phyloP scores from a whole-genome alignment of 139 green algal species.

The Closterium sp. region DNA sequence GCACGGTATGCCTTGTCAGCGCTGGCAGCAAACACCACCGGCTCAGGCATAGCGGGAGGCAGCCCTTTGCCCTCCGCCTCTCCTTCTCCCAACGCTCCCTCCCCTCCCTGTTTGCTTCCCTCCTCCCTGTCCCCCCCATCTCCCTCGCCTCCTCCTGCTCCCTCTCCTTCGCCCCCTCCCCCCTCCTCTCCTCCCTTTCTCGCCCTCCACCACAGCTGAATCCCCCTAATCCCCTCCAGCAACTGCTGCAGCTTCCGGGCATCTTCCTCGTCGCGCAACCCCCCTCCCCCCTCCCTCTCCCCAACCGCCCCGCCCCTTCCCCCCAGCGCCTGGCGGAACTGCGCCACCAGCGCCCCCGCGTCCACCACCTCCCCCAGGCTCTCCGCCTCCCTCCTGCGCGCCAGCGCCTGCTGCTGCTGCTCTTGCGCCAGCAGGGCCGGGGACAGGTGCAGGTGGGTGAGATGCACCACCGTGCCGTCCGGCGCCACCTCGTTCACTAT shows the following conservation, averaged over 20 bases:
- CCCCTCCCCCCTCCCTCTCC: background rate
- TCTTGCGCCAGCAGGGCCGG: background rate
- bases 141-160: background rate
- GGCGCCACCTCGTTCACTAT: background rate
- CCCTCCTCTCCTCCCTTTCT: background rate
- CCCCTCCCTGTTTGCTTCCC: background rate
- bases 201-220: background rate
- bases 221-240: background rate
- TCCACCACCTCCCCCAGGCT: background rate
- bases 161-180: background rate
- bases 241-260: background rate
- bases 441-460: background rate
- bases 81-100: background rate
- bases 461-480: background rate
- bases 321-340: background rate
- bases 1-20: background rate
- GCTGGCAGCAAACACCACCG: background rate
- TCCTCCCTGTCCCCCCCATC: background rate
- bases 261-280: background rate
- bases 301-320: background rate
- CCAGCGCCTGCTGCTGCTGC: background rate
- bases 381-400: background rate
- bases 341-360: background rate
- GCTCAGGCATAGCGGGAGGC: background rate
- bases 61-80: background rate